phyloP scores from a whole-genome alignment of 495 filamentous ascomycete genomes.

The Annulohypoxylon moriforme region DNA sequence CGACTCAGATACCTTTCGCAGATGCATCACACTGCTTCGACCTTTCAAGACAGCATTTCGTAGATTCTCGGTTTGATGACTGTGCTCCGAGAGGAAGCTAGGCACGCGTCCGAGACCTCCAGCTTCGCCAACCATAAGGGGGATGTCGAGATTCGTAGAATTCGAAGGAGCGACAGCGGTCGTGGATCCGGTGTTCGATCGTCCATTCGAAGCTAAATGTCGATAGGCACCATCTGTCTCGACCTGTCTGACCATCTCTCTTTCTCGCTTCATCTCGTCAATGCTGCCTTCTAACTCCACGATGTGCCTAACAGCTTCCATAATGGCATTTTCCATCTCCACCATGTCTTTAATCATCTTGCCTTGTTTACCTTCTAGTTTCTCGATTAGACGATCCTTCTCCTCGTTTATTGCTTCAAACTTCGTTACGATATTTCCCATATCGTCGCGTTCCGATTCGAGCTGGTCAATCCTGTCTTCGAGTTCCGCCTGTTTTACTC shows the following conservation, averaged over 20 bases:
- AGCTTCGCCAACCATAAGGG: conserved; percentile 30
- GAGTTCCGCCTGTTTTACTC: conserved; percentile 64
- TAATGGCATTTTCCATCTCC: conserved; percentile 79
- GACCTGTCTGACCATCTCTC: conserved; percentile 55
- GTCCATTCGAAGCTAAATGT: conserved; percentile 14
- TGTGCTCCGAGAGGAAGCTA: conserved; percentile 73
- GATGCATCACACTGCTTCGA: conserved; percentile 57
- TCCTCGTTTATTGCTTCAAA: conserved; percentile 67
- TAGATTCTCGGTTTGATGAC: conserved; percentile 71
- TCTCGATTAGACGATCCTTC: conserved; percentile 7
- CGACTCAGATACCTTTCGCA: conserved; percentile 52
- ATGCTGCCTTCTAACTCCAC: conserved; percentile 76
- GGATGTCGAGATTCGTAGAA: conserved; percentile 19
- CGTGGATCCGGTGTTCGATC: conserved; percentile 21
- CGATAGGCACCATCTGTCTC: conserved; percentile 50
- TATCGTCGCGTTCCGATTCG: conserved; percentile 63
- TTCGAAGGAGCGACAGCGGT: conserved; percentile 37
- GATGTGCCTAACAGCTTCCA: conserved; percentile 86
- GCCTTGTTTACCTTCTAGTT: conserved; percentile 41
- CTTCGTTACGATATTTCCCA: conserved; percentile 38
- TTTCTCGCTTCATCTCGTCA: conserved; percentile 62
- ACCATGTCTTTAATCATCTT: conserved; percentile 71
- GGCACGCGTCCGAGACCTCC: conserved; percentile 65
- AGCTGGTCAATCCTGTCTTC: conserved; percentile 72
- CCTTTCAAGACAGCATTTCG: conserved; percentile 70